Base-by-base conservation (phyloP, 2,329 filamentous ascomycete species). In the Xylaria sp. region DNA sequence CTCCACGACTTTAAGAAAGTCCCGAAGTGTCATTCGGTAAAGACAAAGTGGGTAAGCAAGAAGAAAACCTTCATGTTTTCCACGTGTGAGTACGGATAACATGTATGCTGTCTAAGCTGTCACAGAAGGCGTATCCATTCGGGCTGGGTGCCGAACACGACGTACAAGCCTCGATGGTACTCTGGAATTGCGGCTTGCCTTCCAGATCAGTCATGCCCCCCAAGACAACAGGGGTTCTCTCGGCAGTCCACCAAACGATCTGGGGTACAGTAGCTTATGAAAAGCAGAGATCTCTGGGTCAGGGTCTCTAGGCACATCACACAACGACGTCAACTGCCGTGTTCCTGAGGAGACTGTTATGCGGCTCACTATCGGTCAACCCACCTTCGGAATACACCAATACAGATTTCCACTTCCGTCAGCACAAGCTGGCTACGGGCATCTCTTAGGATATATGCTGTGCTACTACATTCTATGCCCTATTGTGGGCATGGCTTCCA, bases 11-110 rank as follows among this genome's bases (percentile, higher is more conserved):
- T 72, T 71, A 73, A 71, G 63, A 76, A 73, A 74, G 66, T 70
- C 72, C 76, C 75, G 74, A 76, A 72, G 73, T 77, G 73, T 73
- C 74, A 75, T 71, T 75, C 75, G 76, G 74, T 74, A 76, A 73
- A 73, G 65, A 59, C 28, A 56, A 23, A 62, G 60, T 65, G 65
- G 65, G 59, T 61, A 67, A 65, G 58, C 41, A 58, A 71, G 31
- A 63, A 25, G 54, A 59, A 50, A 37, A 61, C 69, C 63, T 74
- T 66, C 63, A 48, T 39, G 51, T 61, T 67, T 69, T 59, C 65
- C 63, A 71, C 67, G 67, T 66, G 65, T 56, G 41, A 7, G 52
- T 48, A 52, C 12, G 54, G 63, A 25, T 7, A 63, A 44, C 18
- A 25, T 48, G 31, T 65, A 31, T 37, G 37, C 25, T 48, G 39